Evolutionary conservation across 2,329 filamentous ascomycete species (phyloP), one percentile per base, ranked within the genome.

Genomic region (Ascochyta fabae): DNA sequence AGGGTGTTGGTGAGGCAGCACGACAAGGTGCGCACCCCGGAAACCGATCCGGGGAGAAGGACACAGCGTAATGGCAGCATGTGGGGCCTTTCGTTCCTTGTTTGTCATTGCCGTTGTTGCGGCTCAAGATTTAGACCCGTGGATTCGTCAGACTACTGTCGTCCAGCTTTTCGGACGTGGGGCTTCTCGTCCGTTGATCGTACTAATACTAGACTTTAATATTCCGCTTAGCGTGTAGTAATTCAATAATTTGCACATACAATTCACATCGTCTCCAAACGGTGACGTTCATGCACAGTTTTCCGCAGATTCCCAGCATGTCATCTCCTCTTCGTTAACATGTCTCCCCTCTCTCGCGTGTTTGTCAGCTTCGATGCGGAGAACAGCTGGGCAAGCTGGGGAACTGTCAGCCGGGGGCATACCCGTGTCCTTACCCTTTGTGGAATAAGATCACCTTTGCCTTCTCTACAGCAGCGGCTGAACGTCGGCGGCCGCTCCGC

Each of bases 1-100:
- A 61, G 6, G 56, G 53, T 27, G 62, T 26, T 12, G 54, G 51
- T 6, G 44, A 58, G 10, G 56, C 46, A 3, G 66, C 61, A 7
- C 40, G 49, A 9, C 61, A 68, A 47, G 60, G 63, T 39, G 65
- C 53, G 10, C 58, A 66, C 19, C 59, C 63, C 6, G 64, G 65
- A 22, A 56, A 57, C 19, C 56, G 62, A 13, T 60, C 54, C 31
- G 61, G 60, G 1, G 58, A 64, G 43, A 64, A 66, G 22, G 60
- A 65, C 33, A 52, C 56, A 41, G 53, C 39, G 16, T 56, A 43
- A 48, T 51, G 46, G 48, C 15, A 42, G 22, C 22, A 26, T 34
- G 45, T 53, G 34, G 49, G 45, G 27, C 41, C 12, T 48, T 13
- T 34, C 24, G 36, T 42, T 59, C 29, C 22, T 31, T 24, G 33